A percentile compares a stretch with the other conserved stretches of the same genome.
Conservation (phyloP, 352 stramenopile genomes). For the Globisporangium rhizosaccharum region DNA sequence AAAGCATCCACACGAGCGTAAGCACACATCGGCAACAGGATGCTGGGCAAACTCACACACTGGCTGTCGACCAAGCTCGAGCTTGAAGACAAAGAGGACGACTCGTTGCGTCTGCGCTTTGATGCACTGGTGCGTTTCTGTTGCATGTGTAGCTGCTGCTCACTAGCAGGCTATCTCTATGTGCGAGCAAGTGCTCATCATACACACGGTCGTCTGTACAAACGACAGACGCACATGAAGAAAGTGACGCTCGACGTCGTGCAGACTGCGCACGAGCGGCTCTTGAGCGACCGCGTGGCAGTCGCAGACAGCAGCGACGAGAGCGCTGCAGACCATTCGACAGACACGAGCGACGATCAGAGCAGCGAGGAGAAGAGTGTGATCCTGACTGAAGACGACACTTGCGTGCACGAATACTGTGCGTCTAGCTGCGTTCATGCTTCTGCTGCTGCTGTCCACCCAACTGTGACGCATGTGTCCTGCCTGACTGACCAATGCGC, state of each 20-base stretch:
- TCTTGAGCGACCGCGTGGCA: constrained; percentile 4
- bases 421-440: constrained; percentile 8
- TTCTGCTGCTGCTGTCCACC: neutral
- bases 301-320: neutral
- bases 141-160: neutral
- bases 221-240: constrained; percentile 50
- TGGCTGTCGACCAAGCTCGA: constrained; percentile 61
- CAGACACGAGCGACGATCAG: neutral
- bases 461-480: neutral
- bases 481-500: neutral
- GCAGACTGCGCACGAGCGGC: constrained; percentile 25
- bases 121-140: constrained; percentile 44
- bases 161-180: too few relatives aligned
- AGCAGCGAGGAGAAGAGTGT: neutral
- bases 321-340: neutral
- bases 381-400: constrained; percentile 46
- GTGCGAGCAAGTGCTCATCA: too few relatives aligned
- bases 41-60: constrained; percentile 61
- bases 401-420: constrained; percentile 60
- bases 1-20: neutral
- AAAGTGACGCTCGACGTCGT: constrained; percentile 57
- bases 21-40: constrained; percentile 12
- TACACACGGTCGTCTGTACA: too few relatives aligned
- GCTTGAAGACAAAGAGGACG: constrained; percentile 46
- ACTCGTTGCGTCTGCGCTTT: constrained; percentile 48